A percentile compares a stretch with the other conserved stretches of the same genome.
Evolutionary conservation across 2,329 filamentous ascomycete species (phyloP).

Genomic region (Apiospora arundinis): DNA sequence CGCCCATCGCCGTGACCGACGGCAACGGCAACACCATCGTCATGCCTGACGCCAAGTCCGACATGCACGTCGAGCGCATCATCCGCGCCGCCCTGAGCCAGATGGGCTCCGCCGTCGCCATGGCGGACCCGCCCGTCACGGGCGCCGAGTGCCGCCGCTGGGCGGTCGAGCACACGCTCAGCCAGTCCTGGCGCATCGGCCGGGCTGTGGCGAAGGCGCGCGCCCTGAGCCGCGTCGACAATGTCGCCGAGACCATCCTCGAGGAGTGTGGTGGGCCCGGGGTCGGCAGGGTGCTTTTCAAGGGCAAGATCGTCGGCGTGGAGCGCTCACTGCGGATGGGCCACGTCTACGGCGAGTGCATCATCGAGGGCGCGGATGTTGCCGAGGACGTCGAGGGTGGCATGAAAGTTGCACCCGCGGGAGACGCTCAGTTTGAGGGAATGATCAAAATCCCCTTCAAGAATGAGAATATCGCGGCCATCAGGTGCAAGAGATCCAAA

Average conservation of each 20-base stretch:
- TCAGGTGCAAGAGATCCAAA: conserved; percentile 36
- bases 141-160: conserved; percentile 57
- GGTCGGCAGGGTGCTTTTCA: conserved; percentile 63
- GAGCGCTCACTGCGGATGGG: conserved; percentile 62
- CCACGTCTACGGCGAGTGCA: conserved; percentile 65
- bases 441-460: conserved; percentile 72
- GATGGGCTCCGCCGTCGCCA: conserved; percentile 60
- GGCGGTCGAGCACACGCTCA: conserved; percentile 59
- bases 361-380: conserved; percentile 57
- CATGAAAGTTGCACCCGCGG: conserved; percentile 23
- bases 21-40: conserved; percentile 47
- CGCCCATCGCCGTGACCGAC: conserved; percentile 55
- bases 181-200: conserved; percentile 64
- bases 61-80: conserved; percentile 54
- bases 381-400: conserved; percentile 39
- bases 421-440: conserved; percentile 46
- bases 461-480: conserved; percentile 74
- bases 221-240: conserved; percentile 55
- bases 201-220: conserved; percentile 61
- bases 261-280: conserved; percentile 60
- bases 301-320: conserved; percentile 68
- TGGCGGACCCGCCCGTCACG: conserved; percentile 55
- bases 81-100: conserved; percentile 58
- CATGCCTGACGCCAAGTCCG: conserved; percentile 55
- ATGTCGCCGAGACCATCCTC: conserved; percentile 64